A percentile compares a stretch with the other conserved stretches of the same genome.
phyloP scores from a whole-genome alignment of 495 filamentous ascomycete genomes.

The Neurospora sp. region DNA sequence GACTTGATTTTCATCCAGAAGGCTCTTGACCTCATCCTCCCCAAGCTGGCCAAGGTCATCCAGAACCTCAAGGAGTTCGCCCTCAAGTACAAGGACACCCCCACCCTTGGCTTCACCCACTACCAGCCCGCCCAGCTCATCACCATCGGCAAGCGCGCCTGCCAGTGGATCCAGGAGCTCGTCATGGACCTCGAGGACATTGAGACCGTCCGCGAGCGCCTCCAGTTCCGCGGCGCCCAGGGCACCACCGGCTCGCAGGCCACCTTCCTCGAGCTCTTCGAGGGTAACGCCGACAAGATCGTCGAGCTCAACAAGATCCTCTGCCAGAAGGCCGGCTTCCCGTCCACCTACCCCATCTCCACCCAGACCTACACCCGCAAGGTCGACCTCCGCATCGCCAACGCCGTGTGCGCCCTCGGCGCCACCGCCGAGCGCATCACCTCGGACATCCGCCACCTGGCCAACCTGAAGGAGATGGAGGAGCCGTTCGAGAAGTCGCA shows the following conservation, averaged over 20 bases:
- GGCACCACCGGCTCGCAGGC: constrained; percentile 45
- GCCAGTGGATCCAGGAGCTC: constrained; percentile 82
- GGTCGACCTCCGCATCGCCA: constrained; percentile 71
- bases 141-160: constrained; percentile 67
- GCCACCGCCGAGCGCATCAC: constrained; percentile 64
- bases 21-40: constrained; percentile 64
- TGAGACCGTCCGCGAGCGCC: constrained; percentile 58
- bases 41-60: constrained; percentile 79
- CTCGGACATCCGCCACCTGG: constrained; percentile 70
- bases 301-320: constrained; percentile 59
- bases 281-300: constrained; percentile 68
- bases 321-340: constrained; percentile 78
- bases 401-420: constrained; percentile 74
- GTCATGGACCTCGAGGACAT: constrained; percentile 79
- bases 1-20: constrained; percentile 78
- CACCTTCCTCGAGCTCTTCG: constrained; percentile 67
- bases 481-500: constrained; percentile 84
- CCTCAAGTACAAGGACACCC: constrained; percentile 55
- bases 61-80: constrained; percentile 72
- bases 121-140: constrained; percentile 52
- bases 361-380: constrained; percentile 63
- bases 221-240: constrained; percentile 57
- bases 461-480: constrained; percentile 58
- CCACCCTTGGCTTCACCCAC: constrained; percentile 76
- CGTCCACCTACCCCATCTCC: constrained; percentile 59